A percentile compares a stretch with the other conserved stretches of the same genome.
Evolutionary conservation across 1,284 basidiomycete species (phyloP).

Genomic region (Xerocomus minutiporus): DNA sequence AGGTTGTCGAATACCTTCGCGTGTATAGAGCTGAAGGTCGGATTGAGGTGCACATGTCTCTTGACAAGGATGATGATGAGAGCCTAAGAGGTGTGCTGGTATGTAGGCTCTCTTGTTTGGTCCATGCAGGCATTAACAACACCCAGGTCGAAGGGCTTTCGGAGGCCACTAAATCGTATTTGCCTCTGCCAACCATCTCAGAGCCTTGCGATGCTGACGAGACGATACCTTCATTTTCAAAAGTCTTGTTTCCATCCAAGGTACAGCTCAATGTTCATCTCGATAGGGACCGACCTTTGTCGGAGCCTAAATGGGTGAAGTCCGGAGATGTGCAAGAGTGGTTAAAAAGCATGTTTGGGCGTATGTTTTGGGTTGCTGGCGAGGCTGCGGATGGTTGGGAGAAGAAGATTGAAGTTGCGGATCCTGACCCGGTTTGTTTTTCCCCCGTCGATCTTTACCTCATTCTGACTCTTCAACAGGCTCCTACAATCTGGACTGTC

Average conservation of each 20-base stretch:
- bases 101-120: constrained; percentile 27
- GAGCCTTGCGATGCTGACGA: constrained; percentile 46
- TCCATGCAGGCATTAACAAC: constrained; percentile 10
- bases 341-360: constrained; percentile 83
- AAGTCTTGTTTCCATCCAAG: constrained; percentile 46
- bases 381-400: constrained; percentile 81
- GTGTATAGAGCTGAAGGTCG: constrained; percentile 80
- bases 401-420: constrained; percentile 85
- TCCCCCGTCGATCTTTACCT: constrained; percentile 16
- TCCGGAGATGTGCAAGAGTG: constrained; percentile 91
- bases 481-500: constrained; percentile 86
- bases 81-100: constrained; percentile 74
- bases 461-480: constrained; percentile 41
- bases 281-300: constrained; percentile 82
- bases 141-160: constrained; percentile 72
- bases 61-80: constrained; percentile 51
- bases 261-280: constrained; percentile 64
- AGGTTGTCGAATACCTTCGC: constrained; percentile 76
- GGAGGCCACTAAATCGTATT: constrained; percentile 65
- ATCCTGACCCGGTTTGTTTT: constrained; percentile 85
- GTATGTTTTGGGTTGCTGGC: constrained; percentile 74
- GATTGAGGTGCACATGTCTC: constrained; percentile 74
- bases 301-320: constrained; percentile 94
- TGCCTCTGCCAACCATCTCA: constrained; percentile 48
- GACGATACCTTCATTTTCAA: constrained; percentile 67